Base-by-base conservation (phyloP, 2,329 filamentous ascomycete species). In the Cladorrhinum sp. region DNA sequence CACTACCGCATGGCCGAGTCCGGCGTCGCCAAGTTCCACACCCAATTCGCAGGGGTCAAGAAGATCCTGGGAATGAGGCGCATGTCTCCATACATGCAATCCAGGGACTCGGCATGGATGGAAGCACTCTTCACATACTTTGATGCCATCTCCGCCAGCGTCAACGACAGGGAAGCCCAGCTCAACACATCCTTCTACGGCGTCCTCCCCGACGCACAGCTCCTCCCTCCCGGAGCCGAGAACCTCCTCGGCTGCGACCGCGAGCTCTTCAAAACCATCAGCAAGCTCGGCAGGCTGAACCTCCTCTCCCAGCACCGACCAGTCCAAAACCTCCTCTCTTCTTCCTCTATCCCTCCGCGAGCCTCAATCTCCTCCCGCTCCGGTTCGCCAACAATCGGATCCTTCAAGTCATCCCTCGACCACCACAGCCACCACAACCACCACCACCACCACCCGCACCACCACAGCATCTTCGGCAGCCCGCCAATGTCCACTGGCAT, bases 1-100 rank as follows among this genome's bases (percentile, higher is more conserved):
- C 87, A 97, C 63, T 96, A 96, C 73, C 90, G 96, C 67, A 92
- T 96, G 77, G 95, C 92, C 64, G 93, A 97, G 74, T 95, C 91
- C 1, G 94, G 94, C 2, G 88, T 97, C 67, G 92, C 91, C 20
- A 94, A 94, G 70, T 97, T 97, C 76, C 91, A 92, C 67, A 95
- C 91, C 0, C 94, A 97, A 72, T 92, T 97, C 69, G 92, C 92
- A 0, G 93, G 94, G 0, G 92, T 97, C 42, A 93, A 92, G 76
- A 96, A 96, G 78, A 86, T 98, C 30, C 82, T 97, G 10, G 85
- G 87, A 3, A 85, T 96, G 77, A 84, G 92, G 62, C 84, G 89
- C 65, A 73, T 76, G 3, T 78, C 78, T 21, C 75, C 77, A 0
- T 76, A 75, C 59, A 85, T 72, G 75, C 82, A 72, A 69, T 86